phyloP scores from a whole-genome alignment of 352 stramenopile genomes.

The Lagenidium giganteum region DNA sequence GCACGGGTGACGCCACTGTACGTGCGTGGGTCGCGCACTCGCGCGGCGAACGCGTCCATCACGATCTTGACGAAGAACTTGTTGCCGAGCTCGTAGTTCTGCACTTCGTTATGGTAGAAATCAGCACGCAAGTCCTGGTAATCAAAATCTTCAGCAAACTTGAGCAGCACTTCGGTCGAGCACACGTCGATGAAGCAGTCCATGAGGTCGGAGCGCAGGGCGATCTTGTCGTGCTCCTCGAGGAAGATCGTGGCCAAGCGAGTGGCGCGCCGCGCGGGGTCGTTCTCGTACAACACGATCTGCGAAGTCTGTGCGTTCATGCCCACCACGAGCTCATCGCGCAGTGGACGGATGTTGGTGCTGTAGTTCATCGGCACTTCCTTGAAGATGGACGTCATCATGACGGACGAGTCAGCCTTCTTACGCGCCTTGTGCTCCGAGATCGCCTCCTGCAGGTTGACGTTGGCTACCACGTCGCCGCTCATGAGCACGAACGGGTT shows the following conservation, averaged over 20 bases:
- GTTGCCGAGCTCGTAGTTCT: conserved; percentile 96
- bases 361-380: conserved; percentile 60
- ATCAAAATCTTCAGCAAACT: conserved; percentile 97
- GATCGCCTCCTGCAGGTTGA: conserved; percentile 81
- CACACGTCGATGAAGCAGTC: conserved; percentile 98
- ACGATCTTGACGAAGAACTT: conserved; percentile 93
- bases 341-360: conserved; percentile 49
- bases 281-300: conserved; percentile 71
- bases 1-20: conserved; percentile 90
- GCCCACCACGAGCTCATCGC: conserved; percentile 71
- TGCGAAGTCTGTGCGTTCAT: conserved; percentile 65
- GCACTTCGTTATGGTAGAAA: conserved; percentile 94
- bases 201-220: conserved; percentile 89
- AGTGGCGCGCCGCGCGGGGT: conserved; percentile 31
- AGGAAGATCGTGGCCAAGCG: conserved; percentile 54
- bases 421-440: conserved; percentile 68
- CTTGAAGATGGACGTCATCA: conserved; percentile 95
- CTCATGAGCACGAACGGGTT: conserved; percentile 97
- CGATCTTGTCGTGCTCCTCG: conserved; percentile 76
- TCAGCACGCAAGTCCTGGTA: conserved; percentile 93
- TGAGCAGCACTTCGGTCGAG: conserved; percentile 94
- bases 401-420: conserved; percentile 84
- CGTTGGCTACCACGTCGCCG: conserved; percentile 95
- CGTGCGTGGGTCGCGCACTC: conserved; percentile 88
- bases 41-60: conserved; percentile 85